phyloP scores from a whole-genome alignment of 495 filamentous ascomycete species.

The Aspergillus haitiensis region DNA sequence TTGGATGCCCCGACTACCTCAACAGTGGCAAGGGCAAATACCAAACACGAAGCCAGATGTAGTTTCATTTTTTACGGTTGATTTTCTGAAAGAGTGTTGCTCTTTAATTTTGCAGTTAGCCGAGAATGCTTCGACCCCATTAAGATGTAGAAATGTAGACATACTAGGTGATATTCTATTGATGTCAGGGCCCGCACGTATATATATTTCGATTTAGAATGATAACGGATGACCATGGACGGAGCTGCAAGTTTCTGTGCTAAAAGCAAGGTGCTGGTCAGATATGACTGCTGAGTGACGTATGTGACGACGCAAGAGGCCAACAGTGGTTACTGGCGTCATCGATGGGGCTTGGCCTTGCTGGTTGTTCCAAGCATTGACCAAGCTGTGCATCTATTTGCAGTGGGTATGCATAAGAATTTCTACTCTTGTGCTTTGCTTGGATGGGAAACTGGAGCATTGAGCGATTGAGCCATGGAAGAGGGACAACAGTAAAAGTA shows the following conservation, averaged over 20 bases:
- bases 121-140: not conserved
- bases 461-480: too few relatives aligned
- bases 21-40: slow-evolving; percentile 66
- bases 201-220: not conserved
- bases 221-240: not conserved
- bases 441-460: too few relatives aligned
- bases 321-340: slow-evolving; percentile 24
- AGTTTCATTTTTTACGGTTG: slow-evolving; percentile 64
- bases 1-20: slow-evolving; percentile 66
- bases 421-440: not conserved
- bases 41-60: slow-evolving; percentile 61
- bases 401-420: not conserved
- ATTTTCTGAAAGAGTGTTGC: not conserved
- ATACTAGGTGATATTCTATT: not conserved
- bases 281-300: slow-evolving; percentile 47
- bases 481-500: too few relatives aligned
- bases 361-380: slow-evolving; percentile 13
- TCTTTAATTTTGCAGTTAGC: not conserved
- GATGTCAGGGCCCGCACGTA: not conserved
- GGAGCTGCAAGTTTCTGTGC: slow-evolving; percentile 11
- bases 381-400: slow-evolving; percentile 4
- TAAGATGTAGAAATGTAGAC: not conserved
- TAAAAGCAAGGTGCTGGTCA: slow-evolving; percentile 15
- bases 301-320: slow-evolving; percentile 28
- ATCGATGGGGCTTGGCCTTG: slow-evolving; percentile 20